phyloP scores from a whole-genome alignment of 495 filamentous ascomycete species.

The Aspergillus steynii region DNA sequence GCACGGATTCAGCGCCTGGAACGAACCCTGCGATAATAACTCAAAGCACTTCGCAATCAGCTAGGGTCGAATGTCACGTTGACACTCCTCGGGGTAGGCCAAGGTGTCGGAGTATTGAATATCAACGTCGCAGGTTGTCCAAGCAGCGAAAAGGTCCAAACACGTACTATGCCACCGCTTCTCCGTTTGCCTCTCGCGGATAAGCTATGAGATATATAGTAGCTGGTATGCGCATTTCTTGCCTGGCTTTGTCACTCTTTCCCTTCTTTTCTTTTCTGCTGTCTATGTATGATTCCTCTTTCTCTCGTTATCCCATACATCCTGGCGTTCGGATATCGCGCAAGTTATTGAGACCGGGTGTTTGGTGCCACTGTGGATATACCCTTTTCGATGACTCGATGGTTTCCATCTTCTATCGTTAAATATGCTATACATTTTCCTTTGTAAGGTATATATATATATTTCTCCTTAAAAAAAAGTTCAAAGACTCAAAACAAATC shows the following conservation, averaged over 20 bases:
- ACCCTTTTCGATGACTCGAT: neutral
- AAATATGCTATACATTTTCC: neutral
- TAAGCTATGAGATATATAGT: constrained; percentile 6
- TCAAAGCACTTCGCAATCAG: too few species aligned
- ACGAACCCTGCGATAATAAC: too few species aligned
- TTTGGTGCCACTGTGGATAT: neutral
- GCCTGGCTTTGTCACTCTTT: neutral
- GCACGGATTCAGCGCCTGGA: too few species aligned
- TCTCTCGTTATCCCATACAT: neutral
- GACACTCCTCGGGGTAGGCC: constrained; percentile 32
- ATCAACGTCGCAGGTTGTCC: constrained; percentile 23
- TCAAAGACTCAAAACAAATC: too few species aligned
- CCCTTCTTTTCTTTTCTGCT: constrained; percentile 4
- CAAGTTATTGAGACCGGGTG: neutral
- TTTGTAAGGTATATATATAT: neutral
- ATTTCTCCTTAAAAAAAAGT: neutral
- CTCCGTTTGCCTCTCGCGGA: constrained; percentile 16
- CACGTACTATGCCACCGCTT: constrained; percentile 20
- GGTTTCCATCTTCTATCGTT: neutral
- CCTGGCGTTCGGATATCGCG: neutral
- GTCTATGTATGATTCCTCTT: constrained; percentile 9
- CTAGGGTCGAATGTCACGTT: neutral
- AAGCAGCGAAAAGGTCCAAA: constrained; percentile 21
- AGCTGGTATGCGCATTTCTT: too few species aligned
- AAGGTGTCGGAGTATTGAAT: constrained; percentile 34